phyloP scores from a whole-genome alignment of 352 stramenopile species.

The Saprolegnia parasitica region DNA sequence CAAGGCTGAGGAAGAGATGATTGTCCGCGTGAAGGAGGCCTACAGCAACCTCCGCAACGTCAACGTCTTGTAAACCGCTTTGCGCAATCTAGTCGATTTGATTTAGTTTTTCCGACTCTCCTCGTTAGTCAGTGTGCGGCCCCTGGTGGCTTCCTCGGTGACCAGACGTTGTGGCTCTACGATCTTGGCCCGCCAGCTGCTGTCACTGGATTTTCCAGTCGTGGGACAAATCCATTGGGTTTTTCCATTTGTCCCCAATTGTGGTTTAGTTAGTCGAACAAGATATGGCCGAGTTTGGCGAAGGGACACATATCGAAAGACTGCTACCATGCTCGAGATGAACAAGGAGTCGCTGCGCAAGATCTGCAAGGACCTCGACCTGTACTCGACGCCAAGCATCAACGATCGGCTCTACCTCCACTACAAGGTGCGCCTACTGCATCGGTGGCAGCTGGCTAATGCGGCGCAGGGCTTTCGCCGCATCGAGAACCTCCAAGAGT shows the following conservation, averaged over 20 bases:
- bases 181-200: too few species aligned
- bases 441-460: neutral
- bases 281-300: too few species aligned
- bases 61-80: conserved; percentile 49
- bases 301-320: conserved; percentile 6
- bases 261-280: too few species aligned
- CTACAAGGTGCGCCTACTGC: conserved; percentile 68
- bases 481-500: conserved; percentile 94
- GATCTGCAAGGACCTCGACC: conserved; percentile 85
- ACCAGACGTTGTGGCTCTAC: too few species aligned
- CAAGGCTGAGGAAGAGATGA: conserved; percentile 96
- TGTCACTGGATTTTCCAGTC: too few species aligned
- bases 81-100: conserved; percentile 10
- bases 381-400: conserved; percentile 88
- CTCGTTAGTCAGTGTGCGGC: neutral
- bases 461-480: conserved; percentile 69
- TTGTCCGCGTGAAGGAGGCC: conserved; percentile 83
- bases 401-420: conserved; percentile 97
- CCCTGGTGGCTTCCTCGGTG: neutral
- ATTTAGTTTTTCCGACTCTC: conserved; percentile 6
- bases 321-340: conserved; percentile 72
- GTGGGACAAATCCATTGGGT: too few species aligned
- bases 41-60: conserved; percentile 89
- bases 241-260: too few species aligned
- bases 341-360: conserved; percentile 84